Conservation (phyloP, 352 stramenopile genomes). For the Ochromonadaceae sp. region DNA sequence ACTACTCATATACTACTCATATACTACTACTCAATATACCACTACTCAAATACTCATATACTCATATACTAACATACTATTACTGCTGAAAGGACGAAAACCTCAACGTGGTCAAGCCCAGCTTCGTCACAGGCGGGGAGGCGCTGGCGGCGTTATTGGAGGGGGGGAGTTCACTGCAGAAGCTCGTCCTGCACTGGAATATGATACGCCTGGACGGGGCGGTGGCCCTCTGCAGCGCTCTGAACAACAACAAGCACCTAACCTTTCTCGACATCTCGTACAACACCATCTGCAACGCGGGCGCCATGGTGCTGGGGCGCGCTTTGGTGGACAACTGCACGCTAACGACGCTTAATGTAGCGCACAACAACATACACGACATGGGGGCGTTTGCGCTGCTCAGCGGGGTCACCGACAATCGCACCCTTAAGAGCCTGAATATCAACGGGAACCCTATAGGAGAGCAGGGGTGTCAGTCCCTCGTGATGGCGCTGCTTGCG, state of each 20-base stretch:
- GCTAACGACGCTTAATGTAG: neutral
- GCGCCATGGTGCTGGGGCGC: conserved; percentile 6
- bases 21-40: no score
- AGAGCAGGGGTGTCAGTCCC: conserved; percentile 12
- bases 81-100: conserved; percentile 21
- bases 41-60: no score
- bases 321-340: conserved; percentile 20
- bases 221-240: neutral
- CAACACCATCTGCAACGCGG: conserved; percentile 19
- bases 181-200: conserved; percentile 4
- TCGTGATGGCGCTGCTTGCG: neutral
- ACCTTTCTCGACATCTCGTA: conserved; percentile 23
- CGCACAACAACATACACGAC: conserved; percentile 1
- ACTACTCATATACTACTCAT: no score
- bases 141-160: conserved; percentile 18
- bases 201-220: conserved; percentile 19
- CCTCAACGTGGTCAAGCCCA: conserved; percentile 14
- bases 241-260: conserved; percentile 11
- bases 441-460: conserved; percentile 25
- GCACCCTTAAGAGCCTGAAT: conserved; percentile 9
- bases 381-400: neutral
- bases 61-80: no score
- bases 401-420: neutral
- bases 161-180: neutral
- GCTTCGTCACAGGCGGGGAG: conserved; percentile 24